Evolutionary conservation across 306 rosid species (phyloP), one percentile per base, ranked within the genome.

Genomic region (Trichosanthes cucumerina): DNA sequence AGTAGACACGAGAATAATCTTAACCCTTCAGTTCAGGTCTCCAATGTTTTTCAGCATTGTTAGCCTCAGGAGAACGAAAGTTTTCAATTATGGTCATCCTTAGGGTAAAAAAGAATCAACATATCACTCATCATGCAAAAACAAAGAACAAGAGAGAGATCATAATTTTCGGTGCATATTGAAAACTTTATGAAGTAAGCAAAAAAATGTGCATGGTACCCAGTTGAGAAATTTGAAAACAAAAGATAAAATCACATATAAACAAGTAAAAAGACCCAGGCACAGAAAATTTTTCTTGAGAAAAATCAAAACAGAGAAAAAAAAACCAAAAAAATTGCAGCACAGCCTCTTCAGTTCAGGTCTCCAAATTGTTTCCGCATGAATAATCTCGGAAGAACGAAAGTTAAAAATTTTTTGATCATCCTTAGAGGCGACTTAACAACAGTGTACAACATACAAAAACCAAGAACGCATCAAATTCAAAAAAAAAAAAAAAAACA

Each of bases 301-400:
- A 10, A 54, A 9, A 23, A 59, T 3, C 34, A 11, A 26, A 13
- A 64, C 0, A 15, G 18, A 28, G 1, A 34, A 33, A 9, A 7
- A 66, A 60, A 12, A 34, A 56, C 1, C 12, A 15, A 63, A 33
- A 9, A 7, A 66, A 60, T 3, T 63, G 24, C 3, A 46, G 28
- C 15, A 26, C 2, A 71, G 87, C 90, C 93, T 89, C 95, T 89
- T 92, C 95, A 92, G 95, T 85, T 92, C 93, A 92, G 97, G 92
- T 90, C 97, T 90, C 93, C 90, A 88, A 82, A 46, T 72, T 0
- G 78, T 83, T 85, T 88, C 97, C 83, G 79, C 97, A 89, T 9
- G 78, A 79, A 53, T 26, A 52, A 81, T 44, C 84, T 90, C 89
- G 79, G 90, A 84, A 88, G 90, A 88, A 90, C 90, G 86, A 87